Evolutionary conservation across 768 basidiomycete species (phyloP).

Genomic region (Xerocomellus dryophilus): DNA sequence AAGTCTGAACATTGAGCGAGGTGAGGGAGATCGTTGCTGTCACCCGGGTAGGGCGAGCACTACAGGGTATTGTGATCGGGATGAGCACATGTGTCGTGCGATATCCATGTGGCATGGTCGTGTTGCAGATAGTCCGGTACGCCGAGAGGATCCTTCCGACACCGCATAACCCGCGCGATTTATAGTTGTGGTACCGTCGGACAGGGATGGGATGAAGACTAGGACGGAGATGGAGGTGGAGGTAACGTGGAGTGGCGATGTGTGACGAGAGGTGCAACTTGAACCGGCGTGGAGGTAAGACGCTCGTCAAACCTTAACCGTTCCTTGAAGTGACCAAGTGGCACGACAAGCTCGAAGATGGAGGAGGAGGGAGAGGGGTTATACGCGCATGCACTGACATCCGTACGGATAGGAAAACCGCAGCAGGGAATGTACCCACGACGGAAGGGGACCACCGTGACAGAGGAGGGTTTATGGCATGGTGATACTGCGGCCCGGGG

Average conservation of each 20-base stretch:
- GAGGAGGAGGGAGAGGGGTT: neutral
- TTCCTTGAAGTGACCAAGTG: neutral
- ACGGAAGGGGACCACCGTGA: too few species aligned
- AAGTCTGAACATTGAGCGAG: neutral
- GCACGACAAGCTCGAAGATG: neutral
- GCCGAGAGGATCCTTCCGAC: neutral
- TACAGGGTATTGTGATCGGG: neutral
- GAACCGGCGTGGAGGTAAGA: conserved; percentile 9
- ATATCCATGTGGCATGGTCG: neutral
- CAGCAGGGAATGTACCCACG: neutral
- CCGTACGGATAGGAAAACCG: neutral
- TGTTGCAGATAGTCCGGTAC: neutral
- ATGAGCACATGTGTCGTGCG: conserved; percentile 2
- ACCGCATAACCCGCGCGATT: conserved; percentile 4
- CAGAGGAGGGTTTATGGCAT: too few species aligned
- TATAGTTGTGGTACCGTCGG: neutral
- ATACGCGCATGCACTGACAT: neutral
- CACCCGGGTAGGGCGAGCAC: neutral
- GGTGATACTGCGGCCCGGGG: too few species aligned
- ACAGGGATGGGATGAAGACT: neutral
- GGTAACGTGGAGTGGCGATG: conserved; percentile 1
- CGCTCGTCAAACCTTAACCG: neutral
- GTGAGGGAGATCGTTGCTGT: neutral
- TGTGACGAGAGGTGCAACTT: neutral
- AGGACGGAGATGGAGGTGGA: neutral